These are phyloP conservation scores for Penicillium robsamsonii DNA, from an alignment of 495 filamentous ascomycete genomes.

Conservation along the genomic window DNA sequence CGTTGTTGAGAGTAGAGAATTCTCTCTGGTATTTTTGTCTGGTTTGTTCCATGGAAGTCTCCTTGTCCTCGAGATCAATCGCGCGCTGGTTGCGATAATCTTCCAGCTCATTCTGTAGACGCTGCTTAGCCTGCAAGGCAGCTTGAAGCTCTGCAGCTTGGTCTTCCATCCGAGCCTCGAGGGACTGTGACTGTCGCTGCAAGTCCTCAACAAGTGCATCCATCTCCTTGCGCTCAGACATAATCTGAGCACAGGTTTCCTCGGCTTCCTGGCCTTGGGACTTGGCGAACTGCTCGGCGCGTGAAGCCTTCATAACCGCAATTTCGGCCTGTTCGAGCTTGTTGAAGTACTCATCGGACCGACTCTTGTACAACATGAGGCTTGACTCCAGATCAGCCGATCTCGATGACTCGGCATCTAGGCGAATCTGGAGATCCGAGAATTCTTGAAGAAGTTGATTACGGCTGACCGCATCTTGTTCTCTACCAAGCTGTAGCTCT, in stretches of 20 bases:
- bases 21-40: conserved; percentile 96
- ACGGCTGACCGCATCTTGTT: conserved; percentile 80
- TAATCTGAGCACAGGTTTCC: conserved; percentile 82
- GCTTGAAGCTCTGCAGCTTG: conserved; percentile 83
- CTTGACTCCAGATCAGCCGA: conserved; percentile 80
- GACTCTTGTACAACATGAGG: conserved; percentile 84
- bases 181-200: conserved; percentile 81
- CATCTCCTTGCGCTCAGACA: conserved; percentile 90
- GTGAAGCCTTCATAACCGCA: conserved; percentile 83
- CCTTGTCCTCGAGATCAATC: conserved; percentile 96
- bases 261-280: conserved; percentile 85
- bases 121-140: conserved; percentile 86
- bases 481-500: conserved; percentile 70
- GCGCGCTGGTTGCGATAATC: conserved; percentile 94
- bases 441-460: conserved; percentile 89
- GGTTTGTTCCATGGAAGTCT: conserved; percentile 94
- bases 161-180: conserved; percentile 90
- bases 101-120: conserved; percentile 95
- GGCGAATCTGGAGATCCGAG: conserved; percentile 87
- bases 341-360: conserved; percentile 95
- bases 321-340: conserved; percentile 98
- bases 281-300: conserved; percentile 93
- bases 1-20: conserved; percentile 81
- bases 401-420: conserved; percentile 86
- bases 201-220: conserved; percentile 86